Evolutionary conservation across 163 green algal genomes (phyloP).

Genomic region (Chloromonas sp.): DNA sequence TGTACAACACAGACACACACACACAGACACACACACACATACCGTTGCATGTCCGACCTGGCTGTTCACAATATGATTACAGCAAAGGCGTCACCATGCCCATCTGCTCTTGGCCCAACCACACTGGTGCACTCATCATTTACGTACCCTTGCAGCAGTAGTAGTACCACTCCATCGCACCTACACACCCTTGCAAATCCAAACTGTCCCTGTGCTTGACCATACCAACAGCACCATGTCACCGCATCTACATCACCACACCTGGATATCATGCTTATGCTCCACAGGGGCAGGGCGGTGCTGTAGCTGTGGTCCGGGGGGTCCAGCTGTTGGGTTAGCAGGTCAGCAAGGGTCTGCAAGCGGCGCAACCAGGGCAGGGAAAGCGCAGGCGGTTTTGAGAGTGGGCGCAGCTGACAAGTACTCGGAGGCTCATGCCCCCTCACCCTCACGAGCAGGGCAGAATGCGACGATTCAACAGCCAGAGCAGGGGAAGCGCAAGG

Average conservation of each 20-base stretch:
- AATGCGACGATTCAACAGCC: neutral
- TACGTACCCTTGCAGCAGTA: too few relatives aligned
- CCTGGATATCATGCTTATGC: constrained; percentile 5
- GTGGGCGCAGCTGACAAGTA: neutral
- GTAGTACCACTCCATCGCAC: too few relatives aligned
- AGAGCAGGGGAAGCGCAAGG: neutral
- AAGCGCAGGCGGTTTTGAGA: neutral
- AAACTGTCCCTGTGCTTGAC: too few relatives aligned
- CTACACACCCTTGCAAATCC: too few relatives aligned
- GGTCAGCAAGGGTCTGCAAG: neutral
- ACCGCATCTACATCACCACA: neutral
- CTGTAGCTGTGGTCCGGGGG: neutral
- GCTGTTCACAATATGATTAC: too few relatives aligned
- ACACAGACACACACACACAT: neutral
- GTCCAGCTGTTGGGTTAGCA: neutral
- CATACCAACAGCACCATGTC: too few relatives aligned
- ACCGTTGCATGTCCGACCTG: too few relatives aligned
- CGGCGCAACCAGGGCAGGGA: neutral
- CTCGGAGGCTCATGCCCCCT: neutral
- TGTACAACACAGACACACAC: neutral
- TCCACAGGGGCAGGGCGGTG: neutral
- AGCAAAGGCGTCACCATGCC: too few relatives aligned
- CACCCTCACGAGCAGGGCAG: neutral
- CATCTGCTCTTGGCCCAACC: too few relatives aligned
- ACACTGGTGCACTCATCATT: too few relatives aligned